These are phyloP conservation scores for Chlorella vulgaris DNA, from an alignment of 139 green algal species.

Conservation along the genomic window DNA sequence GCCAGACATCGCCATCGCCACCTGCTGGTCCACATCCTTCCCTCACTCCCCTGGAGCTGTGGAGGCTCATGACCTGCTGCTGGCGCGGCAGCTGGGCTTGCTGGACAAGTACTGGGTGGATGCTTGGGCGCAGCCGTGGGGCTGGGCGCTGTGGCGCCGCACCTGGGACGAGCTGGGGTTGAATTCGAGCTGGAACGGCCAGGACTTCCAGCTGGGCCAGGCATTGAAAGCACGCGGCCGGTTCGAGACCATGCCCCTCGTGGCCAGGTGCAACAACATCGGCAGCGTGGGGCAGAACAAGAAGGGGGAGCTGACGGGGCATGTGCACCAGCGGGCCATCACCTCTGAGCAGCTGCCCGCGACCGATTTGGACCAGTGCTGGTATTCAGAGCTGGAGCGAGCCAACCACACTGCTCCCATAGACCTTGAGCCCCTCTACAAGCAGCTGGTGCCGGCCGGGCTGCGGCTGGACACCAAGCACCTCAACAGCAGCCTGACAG, in stretches of 20 bases:
- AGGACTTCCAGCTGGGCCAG: slow-evolving; percentile 5
- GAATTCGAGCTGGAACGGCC: slow-evolving; percentile 18
- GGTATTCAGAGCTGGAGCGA: slow-evolving; percentile 5
- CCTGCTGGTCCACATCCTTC: slow-evolving; percentile 27
- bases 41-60: neutral
- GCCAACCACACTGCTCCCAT: neutral
- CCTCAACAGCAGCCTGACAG: neutral
- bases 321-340: slow-evolving; percentile 19
- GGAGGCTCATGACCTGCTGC: slow-evolving; percentile 10
- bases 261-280: slow-evolving; percentile 32
- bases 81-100: slow-evolving; percentile 5
- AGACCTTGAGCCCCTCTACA: neutral
- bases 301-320: neutral
- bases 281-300: slow-evolving; percentile 18
- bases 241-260: slow-evolving; percentile 23
- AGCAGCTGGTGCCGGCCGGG: neutral
- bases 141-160: slow-evolving; percentile 25
- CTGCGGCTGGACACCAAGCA: neutral
- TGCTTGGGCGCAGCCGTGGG: slow-evolving; percentile 12
- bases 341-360: neutral
- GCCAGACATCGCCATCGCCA: slow-evolving; percentile 19
- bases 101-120: slow-evolving; percentile 31
- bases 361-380: neutral
- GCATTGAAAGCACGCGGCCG: neutral
- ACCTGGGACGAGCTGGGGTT: slow-evolving; percentile 16